Evolutionary conservation across 1,284 basidiomycete species (phyloP).

Genomic region (Marasmius tenuissimus): DNA sequence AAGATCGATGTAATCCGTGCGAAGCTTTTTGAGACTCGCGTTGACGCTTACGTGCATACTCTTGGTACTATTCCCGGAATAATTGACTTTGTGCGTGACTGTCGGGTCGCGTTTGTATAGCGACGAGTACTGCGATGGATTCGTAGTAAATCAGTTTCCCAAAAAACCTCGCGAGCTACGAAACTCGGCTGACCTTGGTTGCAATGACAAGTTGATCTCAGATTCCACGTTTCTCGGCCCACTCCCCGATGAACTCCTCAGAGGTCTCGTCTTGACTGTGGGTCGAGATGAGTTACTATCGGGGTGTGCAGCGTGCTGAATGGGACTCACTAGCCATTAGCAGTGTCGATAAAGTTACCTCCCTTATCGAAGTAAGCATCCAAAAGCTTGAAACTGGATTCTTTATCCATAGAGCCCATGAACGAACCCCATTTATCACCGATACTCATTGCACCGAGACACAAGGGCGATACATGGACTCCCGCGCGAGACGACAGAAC

Average conservation of each 20-base stretch:
- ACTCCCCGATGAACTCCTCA: slow-evolving; percentile 57
- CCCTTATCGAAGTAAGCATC: slow-evolving; percentile 47
- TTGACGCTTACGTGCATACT: neutral
- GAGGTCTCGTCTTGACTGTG: slow-evolving; percentile 47
- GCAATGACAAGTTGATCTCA: slow-evolving; percentile 57
- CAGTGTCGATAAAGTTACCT: slow-evolving; percentile 58
- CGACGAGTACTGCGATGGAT: slow-evolving; percentile 28
- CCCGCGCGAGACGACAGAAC: neutral
- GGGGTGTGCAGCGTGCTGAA: neutral
- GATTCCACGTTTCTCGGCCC: slow-evolving; percentile 48
- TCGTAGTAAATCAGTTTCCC: neutral
- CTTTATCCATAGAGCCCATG: slow-evolving; percentile 39
- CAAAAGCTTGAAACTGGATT: slow-evolving; percentile 46
- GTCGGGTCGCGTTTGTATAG: slow-evolving; percentile 26
- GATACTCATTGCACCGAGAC: slow-evolving; percentile 53
- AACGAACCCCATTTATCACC: slow-evolving; percentile 33
- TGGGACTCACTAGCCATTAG: slow-evolving; percentile 45
- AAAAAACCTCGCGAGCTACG: neutral
- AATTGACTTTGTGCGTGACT: slow-evolving; percentile 11
- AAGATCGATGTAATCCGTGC: neutral
- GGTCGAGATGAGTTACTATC: neutral
- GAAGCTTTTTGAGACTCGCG: neutral
- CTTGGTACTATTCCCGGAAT: neutral
- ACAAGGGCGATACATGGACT: slow-evolving; percentile 31
- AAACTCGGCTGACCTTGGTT: slow-evolving; percentile 40